Evolutionary conservation across 2,329 filamentous ascomycete genomes (phyloP), one percentile per base, ranked within the genome.

Genomic region (Colletotrichum gloeosporioides): DNA sequence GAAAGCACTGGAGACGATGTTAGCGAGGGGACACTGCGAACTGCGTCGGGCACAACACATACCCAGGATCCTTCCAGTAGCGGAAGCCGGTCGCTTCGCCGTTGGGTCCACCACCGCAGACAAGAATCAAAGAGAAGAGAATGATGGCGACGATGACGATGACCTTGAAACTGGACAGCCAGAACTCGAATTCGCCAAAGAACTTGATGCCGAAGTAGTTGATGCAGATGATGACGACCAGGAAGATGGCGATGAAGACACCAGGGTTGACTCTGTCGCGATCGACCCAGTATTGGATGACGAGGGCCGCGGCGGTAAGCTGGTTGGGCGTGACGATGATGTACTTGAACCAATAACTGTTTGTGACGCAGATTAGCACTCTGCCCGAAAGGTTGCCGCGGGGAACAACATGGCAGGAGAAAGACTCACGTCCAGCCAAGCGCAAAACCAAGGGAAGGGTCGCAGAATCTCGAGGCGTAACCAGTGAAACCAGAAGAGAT

Each of bases 241-340:
- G 85, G 85, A 95, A 93, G 66, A 95, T 89, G 53, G 95, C 90
- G 72, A 98, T 96, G 86, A 92, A 97, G 15, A 96, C 94, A 67
- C 94, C 95, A 0, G 95, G 93, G 81, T 96, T 96, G 72, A 96
- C 88, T 61, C 85, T 87, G 0, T 94, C 90, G 32, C 90, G 86
- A 2, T 88, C 83, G 13, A 95, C 86, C 95, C 95, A 98, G 80
- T 92, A 96, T 79, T 94, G 92, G 74, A 98, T 94, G 73, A 96
- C 94, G 49, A 98, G 85, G 7, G 94, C 91, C n/a, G 90, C 92
- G 32, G 95, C 95, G 1, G 95, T 97, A 53, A 98, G 87, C 83
- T 98, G 95, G 81, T 97, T 97, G 2, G 95, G 95, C 2, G 94
- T 96, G 66, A 95, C 90, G 80, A 98, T 96, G 82, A 97, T 95